A percentile compares a stretch with the other conserved stretches of the same genome.
Evolutionary conservation across 2,329 filamentous ascomycete genomes (phyloP).

Genomic region (Colletotrichum melonis): DNA sequence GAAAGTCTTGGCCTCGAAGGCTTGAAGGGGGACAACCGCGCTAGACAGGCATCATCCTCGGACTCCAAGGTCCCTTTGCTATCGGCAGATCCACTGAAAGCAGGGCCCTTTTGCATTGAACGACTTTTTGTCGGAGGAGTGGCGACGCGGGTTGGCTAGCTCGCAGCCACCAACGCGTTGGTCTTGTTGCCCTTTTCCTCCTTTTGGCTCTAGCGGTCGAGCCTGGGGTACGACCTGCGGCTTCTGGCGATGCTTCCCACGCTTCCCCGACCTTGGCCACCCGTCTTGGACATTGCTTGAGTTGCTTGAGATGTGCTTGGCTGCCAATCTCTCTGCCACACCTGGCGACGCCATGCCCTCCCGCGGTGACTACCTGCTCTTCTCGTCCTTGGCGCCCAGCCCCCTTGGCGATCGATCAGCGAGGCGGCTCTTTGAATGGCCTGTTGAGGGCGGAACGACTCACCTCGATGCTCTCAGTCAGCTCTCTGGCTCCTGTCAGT

Average conservation of each 20-base stretch:
- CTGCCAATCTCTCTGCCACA: slow-evolving; percentile 6
- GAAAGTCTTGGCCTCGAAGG: slow-evolving; percentile 1
- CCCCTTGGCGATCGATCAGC: slow-evolving; percentile 29
- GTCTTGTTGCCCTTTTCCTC: neutral
- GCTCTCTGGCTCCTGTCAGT: neutral
- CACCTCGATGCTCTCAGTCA: neutral
- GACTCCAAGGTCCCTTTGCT: slow-evolving; percentile 32
- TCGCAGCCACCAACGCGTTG: neutral
- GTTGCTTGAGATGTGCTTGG: slow-evolving; percentile 16
- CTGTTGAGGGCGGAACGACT: neutral
- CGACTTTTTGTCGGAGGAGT: slow-evolving; percentile 19
- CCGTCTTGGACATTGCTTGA: slow-evolving; percentile 30
- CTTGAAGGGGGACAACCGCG: neutral
- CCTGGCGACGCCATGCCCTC: neutral
- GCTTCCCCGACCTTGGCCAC: slow-evolving; percentile 28
- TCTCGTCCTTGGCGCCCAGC: slow-evolving; percentile 24
- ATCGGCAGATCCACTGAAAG: slow-evolving; percentile 19
- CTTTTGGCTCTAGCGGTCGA: neutral
- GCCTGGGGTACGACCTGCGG: neutral
- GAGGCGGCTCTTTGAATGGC: slow-evolving; percentile 3
- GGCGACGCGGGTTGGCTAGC: slow-evolving; percentile 6
- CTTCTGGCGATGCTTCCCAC: neutral
- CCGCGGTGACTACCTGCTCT: neutral
- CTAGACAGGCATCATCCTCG: slow-evolving; percentile 25
- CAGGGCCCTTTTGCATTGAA: neutral